These are phyloP conservation scores for Myxozyma kluyveri DNA, from an alignment of 805 yeast genomes.

Conservation along the genomic window DNA sequence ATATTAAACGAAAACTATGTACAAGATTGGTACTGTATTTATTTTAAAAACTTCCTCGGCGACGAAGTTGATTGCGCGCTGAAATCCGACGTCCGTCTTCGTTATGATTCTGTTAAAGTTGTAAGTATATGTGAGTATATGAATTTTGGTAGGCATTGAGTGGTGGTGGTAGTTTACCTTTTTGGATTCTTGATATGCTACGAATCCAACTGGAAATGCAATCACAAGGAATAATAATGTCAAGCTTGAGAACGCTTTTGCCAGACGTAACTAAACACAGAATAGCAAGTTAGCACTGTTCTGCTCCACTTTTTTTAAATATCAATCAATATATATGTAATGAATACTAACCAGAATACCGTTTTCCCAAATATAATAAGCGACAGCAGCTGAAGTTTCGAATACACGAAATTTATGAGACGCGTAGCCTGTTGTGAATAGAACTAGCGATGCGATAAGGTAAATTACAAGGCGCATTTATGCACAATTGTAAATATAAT, in stretches of 20 bases:
- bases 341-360: conserved; percentile 14
- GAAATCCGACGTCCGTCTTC: conserved; percentile 17
- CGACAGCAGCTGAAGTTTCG: not conserved
- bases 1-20: no score
- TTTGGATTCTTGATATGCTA: conserved; percentile 25
- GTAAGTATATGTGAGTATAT: not conserved
- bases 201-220: conserved; percentile 14
- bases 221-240: conserved; percentile 17
- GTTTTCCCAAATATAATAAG: conserved; percentile 5
- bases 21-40: no score
- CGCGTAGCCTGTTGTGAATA: conserved; percentile 21
- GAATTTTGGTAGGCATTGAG: no score
- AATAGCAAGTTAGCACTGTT: not conserved
- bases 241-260: conserved; percentile 15
- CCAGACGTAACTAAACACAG: no score
- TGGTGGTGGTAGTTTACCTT: no score
- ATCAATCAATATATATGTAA: no score
- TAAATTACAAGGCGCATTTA: conserved; percentile 14
- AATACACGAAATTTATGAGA: conserved; percentile 21
- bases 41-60: conserved; percentile 34
- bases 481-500: not conserved
- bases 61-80: conserved; percentile 33
- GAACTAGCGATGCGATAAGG: conserved; percentile 6
- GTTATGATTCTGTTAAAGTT: not conserved
- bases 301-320: not conserved